Evolutionary conservation across 2,329 filamentous ascomycete genomes (phyloP).

Genomic region (Dothistroma septosporum): DNA sequence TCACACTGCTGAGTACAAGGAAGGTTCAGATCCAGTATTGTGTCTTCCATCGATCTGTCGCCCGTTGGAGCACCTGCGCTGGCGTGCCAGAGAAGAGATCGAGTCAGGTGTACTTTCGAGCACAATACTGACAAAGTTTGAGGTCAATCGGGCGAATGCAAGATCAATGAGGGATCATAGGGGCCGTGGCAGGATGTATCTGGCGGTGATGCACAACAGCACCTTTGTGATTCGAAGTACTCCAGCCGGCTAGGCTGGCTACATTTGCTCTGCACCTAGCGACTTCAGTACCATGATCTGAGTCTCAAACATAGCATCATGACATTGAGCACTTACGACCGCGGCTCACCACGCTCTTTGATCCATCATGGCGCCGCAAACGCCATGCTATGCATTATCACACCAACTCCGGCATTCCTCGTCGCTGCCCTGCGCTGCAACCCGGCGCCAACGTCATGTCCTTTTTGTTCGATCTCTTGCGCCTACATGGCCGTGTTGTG

Average conservation of each 20-base stretch:
- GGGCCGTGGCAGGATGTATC: neutral
- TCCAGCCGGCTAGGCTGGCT: neutral
- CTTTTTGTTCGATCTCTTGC: neutral
- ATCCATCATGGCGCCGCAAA: conserved; percentile 19
- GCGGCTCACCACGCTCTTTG: conserved; percentile 1
- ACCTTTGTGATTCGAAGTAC: neutral
- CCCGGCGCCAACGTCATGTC: neutral
- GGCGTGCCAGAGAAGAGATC: neutral
- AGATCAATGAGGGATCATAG: neutral
- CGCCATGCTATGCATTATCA: conserved; percentile 25
- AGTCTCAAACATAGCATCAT: conserved; percentile 3
- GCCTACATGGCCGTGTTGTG: neutral
- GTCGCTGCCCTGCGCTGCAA: neutral
- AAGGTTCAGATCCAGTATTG: neutral
- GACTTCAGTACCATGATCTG: neutral
- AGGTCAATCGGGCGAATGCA: no score
- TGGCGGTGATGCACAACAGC: neutral
- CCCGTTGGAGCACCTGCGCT: neutral
- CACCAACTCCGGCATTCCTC: conserved; percentile 8
- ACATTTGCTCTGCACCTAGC: neutral
- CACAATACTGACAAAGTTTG: no score
- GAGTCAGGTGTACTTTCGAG: neutral
- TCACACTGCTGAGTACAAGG: neutral
- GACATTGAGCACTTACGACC: neutral
- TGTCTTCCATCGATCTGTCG: neutral